A percentile compares a stretch with the other conserved stretches of the same genome.
phyloP scores from a whole-genome alignment of 192 early-diverging fungal species.

The Linnemannia zychae region DNA sequence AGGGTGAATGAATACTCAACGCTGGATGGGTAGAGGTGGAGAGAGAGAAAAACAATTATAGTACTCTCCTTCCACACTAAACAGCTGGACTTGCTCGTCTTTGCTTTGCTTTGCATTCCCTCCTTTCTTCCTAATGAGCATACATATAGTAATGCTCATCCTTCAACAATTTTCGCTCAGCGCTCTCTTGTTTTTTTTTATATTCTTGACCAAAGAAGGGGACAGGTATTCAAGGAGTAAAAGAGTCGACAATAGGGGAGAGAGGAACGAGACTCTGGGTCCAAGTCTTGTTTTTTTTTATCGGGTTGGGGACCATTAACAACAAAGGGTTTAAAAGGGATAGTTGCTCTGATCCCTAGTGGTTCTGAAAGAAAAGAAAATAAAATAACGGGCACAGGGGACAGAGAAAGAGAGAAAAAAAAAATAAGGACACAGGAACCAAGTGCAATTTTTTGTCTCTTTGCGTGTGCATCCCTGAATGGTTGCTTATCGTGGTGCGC shows the following conservation, averaged over 20 bases:
- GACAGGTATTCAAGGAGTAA: not conserved
- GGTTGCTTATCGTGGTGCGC: not conserved
- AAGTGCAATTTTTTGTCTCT: not conserved
- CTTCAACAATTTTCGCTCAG: not conserved
- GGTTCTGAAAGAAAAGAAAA: not conserved
- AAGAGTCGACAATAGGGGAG: not conserved
- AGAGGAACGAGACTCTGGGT: constrained; percentile 5
- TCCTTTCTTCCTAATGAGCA: not conserved
- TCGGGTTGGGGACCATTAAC: not conserved
- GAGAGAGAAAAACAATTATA: not conserved
- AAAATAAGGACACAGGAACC: not conserved
- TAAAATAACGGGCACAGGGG: not conserved
- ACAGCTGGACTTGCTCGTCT: not conserved
- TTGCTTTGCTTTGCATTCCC: constrained; percentile 4
- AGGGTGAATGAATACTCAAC: not conserved
- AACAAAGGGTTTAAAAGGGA: not conserved
- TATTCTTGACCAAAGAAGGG: not conserved
- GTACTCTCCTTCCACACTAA: not conserved
- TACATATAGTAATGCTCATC: not conserved
- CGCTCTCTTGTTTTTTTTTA: not conserved
- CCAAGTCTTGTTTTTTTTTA: not conserved
- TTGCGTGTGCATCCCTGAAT: not conserved
- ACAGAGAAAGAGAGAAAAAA: not conserved
- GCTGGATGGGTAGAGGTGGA: not conserved
- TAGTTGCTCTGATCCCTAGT: not conserved